Evolutionary conservation across 2,329 filamentous ascomycete genomes (phyloP).

Genomic region (Neofusicoccum ribis): DNA sequence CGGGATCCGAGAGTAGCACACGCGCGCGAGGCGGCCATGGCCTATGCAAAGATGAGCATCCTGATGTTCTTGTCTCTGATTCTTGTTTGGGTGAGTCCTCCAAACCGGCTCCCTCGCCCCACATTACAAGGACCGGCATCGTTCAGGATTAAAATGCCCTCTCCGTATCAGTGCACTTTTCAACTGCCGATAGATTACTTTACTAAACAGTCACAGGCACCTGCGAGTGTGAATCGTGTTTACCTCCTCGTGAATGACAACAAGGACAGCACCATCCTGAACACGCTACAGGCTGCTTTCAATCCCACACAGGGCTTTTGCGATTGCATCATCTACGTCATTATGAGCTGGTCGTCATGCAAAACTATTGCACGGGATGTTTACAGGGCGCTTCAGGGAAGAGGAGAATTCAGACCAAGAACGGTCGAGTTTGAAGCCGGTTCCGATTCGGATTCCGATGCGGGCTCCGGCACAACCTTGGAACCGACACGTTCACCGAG

Average conservation of each 20-base stretch:
- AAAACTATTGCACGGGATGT: slow-evolving; percentile 23
- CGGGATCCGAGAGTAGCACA: background rate
- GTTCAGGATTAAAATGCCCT: too few relatives aligned
- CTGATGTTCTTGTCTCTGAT: slow-evolving; percentile 71
- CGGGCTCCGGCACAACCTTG: background rate
- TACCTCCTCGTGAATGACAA: slow-evolving; percentile 65
- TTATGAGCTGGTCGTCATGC: slow-evolving; percentile 62
- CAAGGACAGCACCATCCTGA: slow-evolving; percentile 54
- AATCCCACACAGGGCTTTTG: slow-evolving; percentile 81
- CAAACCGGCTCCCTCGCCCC: background rate
- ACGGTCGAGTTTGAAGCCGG: background rate
- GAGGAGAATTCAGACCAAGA: background rate
- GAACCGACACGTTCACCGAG: background rate
- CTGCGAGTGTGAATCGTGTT: slow-evolving; percentile 78
- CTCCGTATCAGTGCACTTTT: too few relatives aligned
- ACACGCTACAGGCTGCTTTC: slow-evolving; percentile 71
- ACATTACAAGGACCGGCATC: too few relatives aligned
- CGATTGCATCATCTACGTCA: slow-evolving; percentile 78
- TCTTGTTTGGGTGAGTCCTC: slow-evolving; percentile 62
- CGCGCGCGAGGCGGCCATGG: slow-evolving; percentile 55
- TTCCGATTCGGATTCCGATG: background rate
- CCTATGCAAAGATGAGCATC: slow-evolving; percentile 68
- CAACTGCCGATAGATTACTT: too few relatives aligned
- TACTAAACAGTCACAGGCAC: slow-evolving; percentile 39
- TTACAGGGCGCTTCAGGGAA: background rate